Evolutionary conservation across 305 asterid genomes (phyloP), one percentile per base, ranked within the genome.

Genomic region (Solanum chacoense): DNA sequence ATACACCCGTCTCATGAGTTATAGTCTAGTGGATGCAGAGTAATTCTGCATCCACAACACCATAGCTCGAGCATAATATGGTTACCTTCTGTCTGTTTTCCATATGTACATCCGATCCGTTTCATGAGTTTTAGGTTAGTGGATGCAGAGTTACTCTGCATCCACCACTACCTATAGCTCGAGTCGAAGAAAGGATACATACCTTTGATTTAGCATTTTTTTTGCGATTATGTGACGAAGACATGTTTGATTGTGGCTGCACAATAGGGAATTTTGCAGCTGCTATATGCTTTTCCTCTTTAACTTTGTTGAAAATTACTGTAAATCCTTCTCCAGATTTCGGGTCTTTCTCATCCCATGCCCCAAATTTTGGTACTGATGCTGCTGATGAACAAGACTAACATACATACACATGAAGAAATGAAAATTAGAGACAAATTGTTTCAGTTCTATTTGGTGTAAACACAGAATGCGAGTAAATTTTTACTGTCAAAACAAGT

Each of bases 311-410:
- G 93, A 96, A 96, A 38, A 95, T 94, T 16, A 94, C 94, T 0
- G 98, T 94, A 88, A 94, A 96, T 26, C 98, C 97, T 79, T 95
- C 97, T 9, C 93, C 96, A 4, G 96, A 94, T 88, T 83, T 89
- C 3, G 98, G 98, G 28, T 96, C 95, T 14, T 76, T 91, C 87
- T 93, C 96, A 87, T 94, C 95, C 98, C 98, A 95, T 28, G 92
- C 94, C 24, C 98, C 98, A 74, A 96, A 95, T 91, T 94, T 96
- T 8, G 98, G 98, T 29, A 96, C 94, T 0, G 98, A 93, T 5
- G 89, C 95, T 71, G 98, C 92, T 90, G 98, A 92, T 89, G 89
- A 93, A 67, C 67, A 75, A 22, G 96, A 94, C 96, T 96, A 28
- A 29, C 72, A 83, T 45, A 29, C 86, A 83, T 45, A 16, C 86